These are phyloP conservation scores for Aspergillus fischeri DNA, from an alignment of 2,329 filamentous ascomycete species.

Conservation along the genomic window DNA sequence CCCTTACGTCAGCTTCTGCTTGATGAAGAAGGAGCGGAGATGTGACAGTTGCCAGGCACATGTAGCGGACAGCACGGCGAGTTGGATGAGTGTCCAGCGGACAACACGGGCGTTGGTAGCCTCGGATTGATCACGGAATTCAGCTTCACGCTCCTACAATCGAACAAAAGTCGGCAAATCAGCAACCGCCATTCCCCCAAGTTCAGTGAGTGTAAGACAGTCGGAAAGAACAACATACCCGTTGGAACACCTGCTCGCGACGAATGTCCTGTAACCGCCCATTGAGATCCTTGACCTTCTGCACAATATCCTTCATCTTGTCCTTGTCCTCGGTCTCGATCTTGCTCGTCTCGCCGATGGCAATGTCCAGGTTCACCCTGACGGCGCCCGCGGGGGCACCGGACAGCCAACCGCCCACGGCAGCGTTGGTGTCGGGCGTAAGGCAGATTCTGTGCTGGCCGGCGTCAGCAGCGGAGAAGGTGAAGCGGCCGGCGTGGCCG, in stretches of 20 bases:
- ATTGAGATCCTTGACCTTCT: slow-evolving; percentile 86
- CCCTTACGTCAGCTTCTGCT: slow-evolving; percentile 91
- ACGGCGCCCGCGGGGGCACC: slow-evolving; percentile 68
- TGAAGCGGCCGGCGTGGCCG: slow-evolving; percentile 73
- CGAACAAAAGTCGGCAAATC: not conserved
- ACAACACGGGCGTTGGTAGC: slow-evolving; percentile 86
- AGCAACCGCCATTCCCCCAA: not conserved
- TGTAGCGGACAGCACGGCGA: slow-evolving; percentile 76
- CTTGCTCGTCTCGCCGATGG: slow-evolving; percentile 88
- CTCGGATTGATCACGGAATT: slow-evolving; percentile 97
- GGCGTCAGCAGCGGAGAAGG: slow-evolving; percentile 90
- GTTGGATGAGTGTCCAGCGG: slow-evolving; percentile 88
- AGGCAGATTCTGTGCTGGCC: slow-evolving; percentile 97
- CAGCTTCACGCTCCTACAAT: slow-evolving; percentile 83
- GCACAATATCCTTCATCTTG: slow-evolving; percentile 85
- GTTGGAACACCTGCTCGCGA: slow-evolving; percentile 93
- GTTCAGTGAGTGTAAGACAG: not conserved
- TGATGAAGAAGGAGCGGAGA: slow-evolving; percentile 96
- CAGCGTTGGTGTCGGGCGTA: slow-evolving; percentile 70
- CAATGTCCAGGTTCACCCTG: slow-evolving; percentile 81
- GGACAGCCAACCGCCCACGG: slow-evolving; percentile 68
- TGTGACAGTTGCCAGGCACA: slow-evolving; percentile 98
- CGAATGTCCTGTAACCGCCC: slow-evolving; percentile 80
- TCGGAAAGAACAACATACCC: slow-evolving; percentile 53
- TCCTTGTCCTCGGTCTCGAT: slow-evolving; percentile 92